Evolutionary conservation across 805 yeast species (phyloP).

Genomic region (Clavispora phyllophila): DNA sequence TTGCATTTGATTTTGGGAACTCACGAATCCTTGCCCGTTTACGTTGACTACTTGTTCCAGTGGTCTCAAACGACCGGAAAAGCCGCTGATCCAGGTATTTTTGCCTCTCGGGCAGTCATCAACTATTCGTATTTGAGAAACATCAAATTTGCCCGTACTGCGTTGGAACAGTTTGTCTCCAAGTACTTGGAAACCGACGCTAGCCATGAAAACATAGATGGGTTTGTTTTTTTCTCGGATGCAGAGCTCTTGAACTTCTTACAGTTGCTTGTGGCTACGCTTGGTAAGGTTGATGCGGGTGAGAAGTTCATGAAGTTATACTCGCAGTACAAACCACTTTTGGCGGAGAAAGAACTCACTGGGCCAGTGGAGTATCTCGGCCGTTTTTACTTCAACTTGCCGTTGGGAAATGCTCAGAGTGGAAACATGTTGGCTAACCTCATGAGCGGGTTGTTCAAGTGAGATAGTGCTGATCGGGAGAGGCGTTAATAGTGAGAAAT

Average conservation of each 20-base stretch:
- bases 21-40: slow-evolving; percentile 39
- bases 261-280: slow-evolving; percentile 57
- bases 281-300: slow-evolving; percentile 46
- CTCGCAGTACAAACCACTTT: slow-evolving; percentile 41
- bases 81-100: slow-evolving; percentile 25
- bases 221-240: slow-evolving; percentile 26
- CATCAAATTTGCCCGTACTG: slow-evolving; percentile 49
- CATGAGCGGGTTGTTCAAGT: slow-evolving; percentile 55
- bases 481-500: too few relatives aligned
- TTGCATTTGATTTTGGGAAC: slow-evolving; percentile 67
- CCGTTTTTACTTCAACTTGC: slow-evolving; percentile 54
- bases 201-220: slow-evolving; percentile 5
- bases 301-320: slow-evolving; percentile 52
- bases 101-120: slow-evolving; percentile 56
- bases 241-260: slow-evolving; percentile 58
- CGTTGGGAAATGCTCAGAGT: slow-evolving; percentile 34
- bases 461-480: too few relatives aligned
- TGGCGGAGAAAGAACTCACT: slow-evolving; percentile 30
- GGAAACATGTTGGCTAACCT: slow-evolving; percentile 48
- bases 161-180: slow-evolving; percentile 21
- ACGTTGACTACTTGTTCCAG: slow-evolving; percentile 42
- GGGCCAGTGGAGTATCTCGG: slow-evolving; percentile 56
- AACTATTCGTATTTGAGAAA: slow-evolving; percentile 71
- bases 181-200: slow-evolving; percentile 22
- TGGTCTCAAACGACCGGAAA: slow-evolving; percentile 25